Evolutionary conservation across 768 basidiomycete species (phyloP).

Genomic region (Ephemerocybe angulata): DNA sequence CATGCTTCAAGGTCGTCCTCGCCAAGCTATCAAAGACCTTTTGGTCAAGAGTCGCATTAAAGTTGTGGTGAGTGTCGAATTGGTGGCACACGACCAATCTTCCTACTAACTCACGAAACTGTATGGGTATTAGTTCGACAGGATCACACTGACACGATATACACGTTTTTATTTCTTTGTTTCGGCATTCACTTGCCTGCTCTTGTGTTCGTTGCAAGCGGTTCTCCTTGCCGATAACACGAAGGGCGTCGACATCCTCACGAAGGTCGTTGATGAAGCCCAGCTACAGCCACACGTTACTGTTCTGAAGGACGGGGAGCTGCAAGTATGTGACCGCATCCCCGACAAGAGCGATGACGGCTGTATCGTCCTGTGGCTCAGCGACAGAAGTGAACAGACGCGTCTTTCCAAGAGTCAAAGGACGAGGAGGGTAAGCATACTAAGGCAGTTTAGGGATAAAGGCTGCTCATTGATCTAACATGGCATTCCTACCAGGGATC

Average conservation of each 20-base stretch:
- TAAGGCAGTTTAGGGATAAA: too few relatives aligned
- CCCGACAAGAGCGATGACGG: conserved; percentile 27
- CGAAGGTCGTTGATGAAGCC: conserved; percentile 20
- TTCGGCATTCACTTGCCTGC: conserved; percentile 38
- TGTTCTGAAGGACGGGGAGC: conserved; percentile 20
- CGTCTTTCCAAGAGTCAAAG: too few relatives aligned
- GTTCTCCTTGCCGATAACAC: conserved; percentile 35
- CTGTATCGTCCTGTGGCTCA: conserved; percentile 18
- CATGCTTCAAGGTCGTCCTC: neutral
- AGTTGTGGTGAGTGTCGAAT: neutral
- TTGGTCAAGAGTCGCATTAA: conserved; percentile 2
- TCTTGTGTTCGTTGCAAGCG: conserved; percentile 40
- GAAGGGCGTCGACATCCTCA: conserved; percentile 29
- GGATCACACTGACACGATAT: conserved; percentile 47
- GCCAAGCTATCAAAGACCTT: neutral
- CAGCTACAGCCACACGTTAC: conserved; percentile 23
- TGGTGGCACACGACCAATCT: neutral
- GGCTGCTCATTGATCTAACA: too few relatives aligned
- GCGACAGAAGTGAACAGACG: neutral
- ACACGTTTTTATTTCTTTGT: conserved; percentile 48
- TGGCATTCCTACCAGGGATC: too few relatives aligned
- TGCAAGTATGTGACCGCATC: conserved; percentile 38
- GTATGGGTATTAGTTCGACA: conserved; percentile 28
- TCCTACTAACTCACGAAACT: neutral
- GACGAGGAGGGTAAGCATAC: too few relatives aligned